phyloP scores from a whole-genome alignment of 371 early-diverging fungal genomes.

The Astathelohania contejeani region DNA sequence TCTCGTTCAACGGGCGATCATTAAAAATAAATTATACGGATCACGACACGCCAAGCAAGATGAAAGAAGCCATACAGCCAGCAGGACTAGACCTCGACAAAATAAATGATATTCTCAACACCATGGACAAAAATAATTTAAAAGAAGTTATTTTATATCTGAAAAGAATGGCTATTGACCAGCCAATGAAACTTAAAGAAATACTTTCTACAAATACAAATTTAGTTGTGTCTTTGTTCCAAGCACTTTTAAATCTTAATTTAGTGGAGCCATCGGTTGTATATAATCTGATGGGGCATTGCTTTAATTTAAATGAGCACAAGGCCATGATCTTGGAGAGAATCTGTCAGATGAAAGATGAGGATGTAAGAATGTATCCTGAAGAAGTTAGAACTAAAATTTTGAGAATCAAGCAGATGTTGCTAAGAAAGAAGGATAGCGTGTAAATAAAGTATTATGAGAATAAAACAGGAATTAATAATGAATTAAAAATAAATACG shows the following conservation, averaged over 20 bases:
- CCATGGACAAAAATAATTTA: slow-evolving; percentile 42
- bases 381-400: slow-evolving; percentile 41
- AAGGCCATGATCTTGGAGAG: slow-evolving; percentile 46
- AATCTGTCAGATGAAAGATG: slow-evolving; percentile 43
- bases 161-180: slow-evolving; percentile 48
- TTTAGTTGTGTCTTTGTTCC: slow-evolving; percentile 43
- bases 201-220: slow-evolving; percentile 39
- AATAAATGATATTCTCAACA: slow-evolving; percentile 40
- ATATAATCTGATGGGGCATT: slow-evolving; percentile 32
- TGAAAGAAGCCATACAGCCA: slow-evolving; percentile 6
- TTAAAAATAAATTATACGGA: slow-evolving; percentile 54
- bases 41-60: slow-evolving; percentile 41
- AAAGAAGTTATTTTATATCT: slow-evolving; percentile 50
- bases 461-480: no score
- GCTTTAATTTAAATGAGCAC: slow-evolving; percentile 40
- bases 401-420: slow-evolving; percentile 26
- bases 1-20: slow-evolving; percentile 49
- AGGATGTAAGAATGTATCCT: slow-evolving; percentile 34
- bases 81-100: slow-evolving; percentile 39
- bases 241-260: slow-evolving; percentile 38
- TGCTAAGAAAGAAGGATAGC: slow-evolving; percentile 19
- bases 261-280: slow-evolving; percentile 29
- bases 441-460: no score
- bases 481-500: no score
- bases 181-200: slow-evolving; percentile 47